Percentiles rank a stretch among this genome's conserved stretches.
phyloP scores from a whole-genome alignment of 495 filamentous ascomycete genomes.

The Xylaria scruposa region DNA sequence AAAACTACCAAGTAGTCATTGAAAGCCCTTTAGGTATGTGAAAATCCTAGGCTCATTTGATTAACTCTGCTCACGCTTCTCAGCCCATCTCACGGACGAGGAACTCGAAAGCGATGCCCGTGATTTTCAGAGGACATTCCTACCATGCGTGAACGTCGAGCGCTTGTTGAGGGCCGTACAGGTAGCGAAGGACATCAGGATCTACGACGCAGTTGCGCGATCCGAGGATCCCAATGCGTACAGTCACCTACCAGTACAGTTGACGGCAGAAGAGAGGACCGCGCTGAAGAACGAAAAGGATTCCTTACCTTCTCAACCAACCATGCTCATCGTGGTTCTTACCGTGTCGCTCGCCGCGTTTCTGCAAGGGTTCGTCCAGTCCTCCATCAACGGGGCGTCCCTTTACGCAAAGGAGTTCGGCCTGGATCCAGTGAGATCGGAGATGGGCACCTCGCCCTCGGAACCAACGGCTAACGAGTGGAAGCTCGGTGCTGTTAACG shows the following conservation, averaged over 20 bases:
- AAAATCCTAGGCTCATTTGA: background rate
- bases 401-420: constrained; percentile 29
- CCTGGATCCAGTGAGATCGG: constrained; percentile 5
- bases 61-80: constrained; percentile 21
- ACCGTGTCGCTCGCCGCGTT: constrained; percentile 43
- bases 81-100: constrained; percentile 37
- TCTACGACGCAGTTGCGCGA: constrained; percentile 35
- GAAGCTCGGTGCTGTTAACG: constrained; percentile 35
- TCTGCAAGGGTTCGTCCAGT: constrained; percentile 40
- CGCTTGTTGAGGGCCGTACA: constrained; percentile 36
- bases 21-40: constrained; percentile 41
- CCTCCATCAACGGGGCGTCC: constrained; percentile 39
- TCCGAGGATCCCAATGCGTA: constrained; percentile 24
- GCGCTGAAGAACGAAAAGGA: constrained; percentile 40
- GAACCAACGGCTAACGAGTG: constrained; percentile 21
- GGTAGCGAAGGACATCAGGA: constrained; percentile 38
- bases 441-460: no score
- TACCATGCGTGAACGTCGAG: constrained; percentile 25
- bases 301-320: constrained; percentile 31
- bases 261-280: constrained; percentile 32
- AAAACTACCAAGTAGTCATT: constrained; percentile 33
- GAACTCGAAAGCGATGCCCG: constrained; percentile 36
- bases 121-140: constrained; percentile 28
- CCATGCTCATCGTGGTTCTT: constrained; percentile 39
- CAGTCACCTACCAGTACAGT: constrained; percentile 26